Percentiles rank a stretch among this genome's conserved stretches.
phyloP scores from a whole-genome alignment of 306 rosid genomes.

The Phaseolus lunatus region DNA sequence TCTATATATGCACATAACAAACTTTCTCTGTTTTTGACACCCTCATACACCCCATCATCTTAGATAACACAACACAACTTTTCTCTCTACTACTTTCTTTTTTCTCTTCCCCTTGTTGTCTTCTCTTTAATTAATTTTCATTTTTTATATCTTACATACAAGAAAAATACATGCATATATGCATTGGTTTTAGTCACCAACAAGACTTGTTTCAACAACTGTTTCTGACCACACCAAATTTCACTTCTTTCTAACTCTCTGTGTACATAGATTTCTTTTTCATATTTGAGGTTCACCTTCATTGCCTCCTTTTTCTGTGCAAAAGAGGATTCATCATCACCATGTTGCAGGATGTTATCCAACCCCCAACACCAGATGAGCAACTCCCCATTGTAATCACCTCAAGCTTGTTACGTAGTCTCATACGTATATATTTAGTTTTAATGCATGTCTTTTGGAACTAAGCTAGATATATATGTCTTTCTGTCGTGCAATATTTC shows the following conservation, averaged over 20 bases:
- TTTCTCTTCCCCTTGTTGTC: constrained; percentile 5
- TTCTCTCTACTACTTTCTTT: constrained; percentile 25
- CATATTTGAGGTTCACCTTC: neutral
- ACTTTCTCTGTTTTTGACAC: constrained; percentile 53
- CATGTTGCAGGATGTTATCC: constrained; percentile 76
- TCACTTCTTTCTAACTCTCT: constrained; percentile 4
- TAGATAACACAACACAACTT: constrained; percentile 36
- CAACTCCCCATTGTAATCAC: constrained; percentile 59
- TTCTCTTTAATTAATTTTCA: neutral
- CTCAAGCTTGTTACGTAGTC: constrained; percentile 29
- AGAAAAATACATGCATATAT: constrained; percentile 11
- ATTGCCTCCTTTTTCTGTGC: constrained; percentile 3
- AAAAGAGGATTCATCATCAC: constrained; percentile 31
- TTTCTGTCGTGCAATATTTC: constrained; percentile 22
- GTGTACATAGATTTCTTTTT: neutral
- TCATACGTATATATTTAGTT: neutral
- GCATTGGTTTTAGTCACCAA: constrained; percentile 47
- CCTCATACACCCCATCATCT: constrained; percentile 55
- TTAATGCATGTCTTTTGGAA: constrained; percentile 35
- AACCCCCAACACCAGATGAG: constrained; percentile 53
- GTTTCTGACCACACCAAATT: neutral
- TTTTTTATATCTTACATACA: constrained; percentile 3
- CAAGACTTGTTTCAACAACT: neutral
- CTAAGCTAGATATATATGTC: neutral
- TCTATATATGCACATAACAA: constrained; percentile 57